Evolutionary conservation across 148 eudicot genomes (phyloP).

Genomic region (Fagopyrum tataricum): DNA sequence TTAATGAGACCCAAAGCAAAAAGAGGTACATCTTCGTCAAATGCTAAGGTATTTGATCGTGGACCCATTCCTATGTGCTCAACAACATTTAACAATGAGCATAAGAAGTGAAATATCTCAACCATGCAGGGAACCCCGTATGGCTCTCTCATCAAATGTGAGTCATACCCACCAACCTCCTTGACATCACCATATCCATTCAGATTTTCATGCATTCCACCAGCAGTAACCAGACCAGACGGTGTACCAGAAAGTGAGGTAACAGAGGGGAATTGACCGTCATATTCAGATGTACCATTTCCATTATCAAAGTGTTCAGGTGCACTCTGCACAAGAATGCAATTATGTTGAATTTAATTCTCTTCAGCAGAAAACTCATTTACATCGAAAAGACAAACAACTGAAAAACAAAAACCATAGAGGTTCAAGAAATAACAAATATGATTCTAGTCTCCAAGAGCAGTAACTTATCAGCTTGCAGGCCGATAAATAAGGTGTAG

Average conservation of each 20-base stretch:
- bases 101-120: conserved; percentile 81
- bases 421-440: background rate
- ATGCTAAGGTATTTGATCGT: conserved; percentile 60
- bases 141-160: conserved; percentile 54
- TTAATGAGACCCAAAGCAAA: conserved; percentile 86
- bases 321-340: conserved; percentile 14
- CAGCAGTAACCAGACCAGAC: conserved; percentile 29
- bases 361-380: background rate
- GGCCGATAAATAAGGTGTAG: background rate
- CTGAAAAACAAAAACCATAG: background rate
- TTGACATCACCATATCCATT: conserved; percentile 45
- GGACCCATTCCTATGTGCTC: conserved; percentile 62
- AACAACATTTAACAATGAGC: conserved; percentile 66
- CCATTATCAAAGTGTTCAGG: conserved; percentile 41
- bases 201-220: conserved; percentile 33
- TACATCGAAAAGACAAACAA: background rate
- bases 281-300: conserved; percentile 42
- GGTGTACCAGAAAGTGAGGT: conserved; percentile 29
- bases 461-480: background rate
- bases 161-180: conserved; percentile 39
- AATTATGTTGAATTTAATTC: background rate
- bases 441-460: background rate
- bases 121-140: conserved; percentile 93
- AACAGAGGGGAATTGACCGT: conserved; percentile 30
- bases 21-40: conserved; percentile 89